Evolutionary conservation across 345 rosid genomes (phyloP).

Genomic region (Carallia brachiata): DNA sequence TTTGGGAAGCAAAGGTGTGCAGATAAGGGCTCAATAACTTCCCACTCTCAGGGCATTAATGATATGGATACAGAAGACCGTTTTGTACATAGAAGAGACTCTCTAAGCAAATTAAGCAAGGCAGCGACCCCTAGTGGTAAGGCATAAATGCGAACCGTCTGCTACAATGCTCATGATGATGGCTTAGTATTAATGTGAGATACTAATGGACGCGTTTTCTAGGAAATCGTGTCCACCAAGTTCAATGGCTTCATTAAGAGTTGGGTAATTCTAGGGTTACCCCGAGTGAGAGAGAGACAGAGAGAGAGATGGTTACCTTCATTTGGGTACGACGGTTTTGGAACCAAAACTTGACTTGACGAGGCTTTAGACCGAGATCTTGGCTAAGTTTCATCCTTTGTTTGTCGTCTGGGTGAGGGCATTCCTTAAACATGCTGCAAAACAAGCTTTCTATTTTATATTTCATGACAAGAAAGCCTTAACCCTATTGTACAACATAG

Average conservation of each 20-base stretch:
- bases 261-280: constrained; percentile 13
- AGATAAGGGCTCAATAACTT: constrained; percentile 32
- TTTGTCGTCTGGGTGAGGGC: constrained; percentile 96
- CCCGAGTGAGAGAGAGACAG: neutral
- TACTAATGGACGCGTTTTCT: constrained; percentile 27
- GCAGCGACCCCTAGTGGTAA: constrained; percentile 13
- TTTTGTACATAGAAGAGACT: constrained; percentile 5
- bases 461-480: neutral
- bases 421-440: constrained; percentile 81
- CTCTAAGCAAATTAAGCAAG: neutral
- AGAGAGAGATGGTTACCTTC: constrained; percentile 53
- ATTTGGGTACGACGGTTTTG: constrained; percentile 96
- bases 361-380: constrained; percentile 90
- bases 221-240: constrained; percentile 21
- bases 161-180: constrained; percentile 21
- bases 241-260: constrained; percentile 12
- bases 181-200: neutral
- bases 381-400: constrained; percentile 82
- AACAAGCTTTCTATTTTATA: constrained; percentile 7
- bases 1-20: constrained; percentile 29
- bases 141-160: constrained; percentile 28
- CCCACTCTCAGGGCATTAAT: constrained; percentile 12
- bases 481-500: neutral
- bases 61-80: constrained; percentile 21
- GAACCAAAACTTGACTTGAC: constrained; percentile 99